phyloP scores from a whole-genome alignment of 768 basidiomycete species.

The Hemileccinum impolitum region DNA sequence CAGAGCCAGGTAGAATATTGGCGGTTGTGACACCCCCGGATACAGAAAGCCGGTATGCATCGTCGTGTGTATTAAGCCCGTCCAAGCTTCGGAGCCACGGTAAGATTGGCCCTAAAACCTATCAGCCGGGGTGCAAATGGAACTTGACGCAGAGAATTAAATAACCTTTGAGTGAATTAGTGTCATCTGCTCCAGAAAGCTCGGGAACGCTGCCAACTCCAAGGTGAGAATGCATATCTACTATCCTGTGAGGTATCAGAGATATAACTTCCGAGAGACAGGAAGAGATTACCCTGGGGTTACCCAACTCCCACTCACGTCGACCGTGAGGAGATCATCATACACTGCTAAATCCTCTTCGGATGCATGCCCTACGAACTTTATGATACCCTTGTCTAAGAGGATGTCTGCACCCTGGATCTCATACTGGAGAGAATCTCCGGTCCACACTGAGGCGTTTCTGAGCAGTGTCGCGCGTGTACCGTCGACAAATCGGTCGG shows the following conservation, averaged over 20 bases:
- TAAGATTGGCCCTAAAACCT: slow-evolving; percentile 45
- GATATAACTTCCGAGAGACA: slow-evolving; percentile 28
- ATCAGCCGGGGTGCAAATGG: background rate
- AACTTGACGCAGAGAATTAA: background rate
- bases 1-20: slow-evolving; percentile 76
- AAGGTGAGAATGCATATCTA: slow-evolving; percentile 78
- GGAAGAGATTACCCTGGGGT: slow-evolving; percentile 55
- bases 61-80: slow-evolving; percentile 84
- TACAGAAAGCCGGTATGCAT: slow-evolving; percentile 66
- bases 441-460: slow-evolving; percentile 56
- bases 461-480: slow-evolving; percentile 38
- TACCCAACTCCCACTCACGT: slow-evolving; percentile 65
- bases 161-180: slow-evolving; percentile 56
- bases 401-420: slow-evolving; percentile 38
- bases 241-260: slow-evolving; percentile 38
- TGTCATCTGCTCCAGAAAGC: slow-evolving; percentile 49
- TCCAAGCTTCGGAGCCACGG: slow-evolving; percentile 85
- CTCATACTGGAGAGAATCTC: slow-evolving; percentile 35
- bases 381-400: slow-evolving; percentile 38
- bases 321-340: slow-evolving; percentile 49
- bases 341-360: slow-evolving; percentile 31
- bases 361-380: slow-evolving; percentile 41
- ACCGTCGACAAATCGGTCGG: slow-evolving; percentile 38
- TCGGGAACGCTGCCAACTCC: slow-evolving; percentile 65
- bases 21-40: slow-evolving; percentile 88